Percentiles rank a stretch among this genome's conserved stretches.
Evolutionary conservation across 1,139 yeast species (phyloP).

Genomic region (Suhomyces ambrosiae): DNA sequence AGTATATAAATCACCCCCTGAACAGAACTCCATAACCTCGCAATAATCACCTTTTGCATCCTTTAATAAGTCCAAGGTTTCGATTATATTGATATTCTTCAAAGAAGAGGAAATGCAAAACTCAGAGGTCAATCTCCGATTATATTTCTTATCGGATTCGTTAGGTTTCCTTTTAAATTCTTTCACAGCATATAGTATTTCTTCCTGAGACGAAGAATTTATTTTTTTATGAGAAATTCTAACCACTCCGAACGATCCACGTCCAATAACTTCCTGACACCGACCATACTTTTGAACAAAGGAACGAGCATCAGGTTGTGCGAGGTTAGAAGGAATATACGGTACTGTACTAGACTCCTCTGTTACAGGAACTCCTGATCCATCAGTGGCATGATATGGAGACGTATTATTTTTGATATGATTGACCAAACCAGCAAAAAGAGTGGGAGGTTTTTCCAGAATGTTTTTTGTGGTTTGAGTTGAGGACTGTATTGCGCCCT

Average conservation of each 20-base stretch:
- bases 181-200: conserved; percentile 48
- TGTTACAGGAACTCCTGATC: not conserved
- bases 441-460: conserved; percentile 62
- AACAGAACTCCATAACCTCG: conserved; percentile 95
- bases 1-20: conserved; percentile 92
- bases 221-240: conserved; percentile 46
- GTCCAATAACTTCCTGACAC: conserved; percentile 52
- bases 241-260: conserved; percentile 53
- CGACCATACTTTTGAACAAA: conserved; percentile 54
- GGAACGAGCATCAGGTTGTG: conserved; percentile 37
- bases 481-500: conserved; percentile 13
- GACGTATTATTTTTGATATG: conserved; percentile 52
- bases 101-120: conserved; percentile 53
- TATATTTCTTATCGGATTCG: conserved; percentile 49
- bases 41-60: conserved; percentile 93
- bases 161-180: conserved; percentile 46
- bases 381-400: conserved; percentile 24
- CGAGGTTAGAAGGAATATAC: not conserved
- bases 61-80: conserved; percentile 81
- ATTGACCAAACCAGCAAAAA: conserved; percentile 78
- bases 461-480: conserved; percentile 14
- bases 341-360: conserved; percentile 2
- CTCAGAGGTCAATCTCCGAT: conserved; percentile 47
- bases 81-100: conserved; percentile 62
- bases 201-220: conserved; percentile 22